These are phyloP conservation scores for Botrytis cinerea DNA, from an alignment of 2,329 filamentous ascomycete species.

Conservation along the genomic window DNA sequence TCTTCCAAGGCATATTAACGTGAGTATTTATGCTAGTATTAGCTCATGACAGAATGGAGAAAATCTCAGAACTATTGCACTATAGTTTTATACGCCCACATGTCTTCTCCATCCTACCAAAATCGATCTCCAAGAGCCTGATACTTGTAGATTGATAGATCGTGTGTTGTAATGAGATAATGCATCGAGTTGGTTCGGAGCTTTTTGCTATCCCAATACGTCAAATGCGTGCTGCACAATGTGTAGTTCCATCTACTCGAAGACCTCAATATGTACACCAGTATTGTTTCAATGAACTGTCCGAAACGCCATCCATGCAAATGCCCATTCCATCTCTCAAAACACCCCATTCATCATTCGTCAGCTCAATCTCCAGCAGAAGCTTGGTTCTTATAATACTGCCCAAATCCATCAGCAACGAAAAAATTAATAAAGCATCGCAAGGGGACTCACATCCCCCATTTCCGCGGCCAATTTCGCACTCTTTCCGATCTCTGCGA, in stretches of 20 bases:
- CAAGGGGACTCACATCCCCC: slow-evolving; percentile 45
- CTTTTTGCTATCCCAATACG: neutral
- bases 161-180: neutral
- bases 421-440: slow-evolving; percentile 30
- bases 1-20: neutral
- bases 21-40: neutral
- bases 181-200: neutral
- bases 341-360: slow-evolving; percentile 23
- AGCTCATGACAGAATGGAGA: neutral
- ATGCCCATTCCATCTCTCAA: neutral
- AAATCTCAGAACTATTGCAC: neutral
- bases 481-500: slow-evolving; percentile 32
- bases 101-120: neutral
- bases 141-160: neutral
- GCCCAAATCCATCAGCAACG: slow-evolving; percentile 34
- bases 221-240: neutral
- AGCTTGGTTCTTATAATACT: slow-evolving; percentile 39
- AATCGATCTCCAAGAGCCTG: neutral
- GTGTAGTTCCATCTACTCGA: neutral
- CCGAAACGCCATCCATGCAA: slow-evolving; percentile 22
- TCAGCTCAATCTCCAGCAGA: slow-evolving; percentile 31
- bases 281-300: slow-evolving; percentile 9
- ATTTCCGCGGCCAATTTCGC: slow-evolving; percentile 44
- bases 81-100: neutral
- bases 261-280: neutral